phyloP scores from a whole-genome alignment of 345 rosid species.

The Carallia pectinifolia region DNA sequence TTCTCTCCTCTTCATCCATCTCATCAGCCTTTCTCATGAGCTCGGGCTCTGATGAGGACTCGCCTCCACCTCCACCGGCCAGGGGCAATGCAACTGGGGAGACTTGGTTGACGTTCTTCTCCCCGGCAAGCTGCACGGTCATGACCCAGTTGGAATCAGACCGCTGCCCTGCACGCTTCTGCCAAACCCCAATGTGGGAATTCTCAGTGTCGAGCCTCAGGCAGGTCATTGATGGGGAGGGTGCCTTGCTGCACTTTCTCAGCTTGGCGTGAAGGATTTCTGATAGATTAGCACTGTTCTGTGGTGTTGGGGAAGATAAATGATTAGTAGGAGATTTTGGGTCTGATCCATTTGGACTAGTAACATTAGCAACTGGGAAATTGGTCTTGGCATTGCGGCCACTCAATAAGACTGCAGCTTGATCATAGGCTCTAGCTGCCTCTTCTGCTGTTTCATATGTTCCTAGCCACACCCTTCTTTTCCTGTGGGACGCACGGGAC shows the following conservation, averaged over 20 bases:
- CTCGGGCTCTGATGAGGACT: constrained; percentile 8
- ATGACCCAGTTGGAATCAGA: constrained; percentile 72
- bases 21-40: constrained; percentile 26
- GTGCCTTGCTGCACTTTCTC: constrained; percentile 53
- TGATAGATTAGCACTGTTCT: constrained; percentile 33
- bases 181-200: constrained; percentile 82
- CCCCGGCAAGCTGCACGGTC: constrained; percentile 59
- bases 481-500: constrained; percentile 17
- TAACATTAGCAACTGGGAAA: constrained; percentile 22
- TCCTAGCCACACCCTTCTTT: constrained; percentile 44
- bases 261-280: constrained; percentile 59
- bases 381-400: constrained; percentile 46
- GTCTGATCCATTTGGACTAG: constrained; percentile 7
- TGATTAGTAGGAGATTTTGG: neutral
- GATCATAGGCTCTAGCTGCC: constrained; percentile 38
- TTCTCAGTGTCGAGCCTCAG: constrained; percentile 72
- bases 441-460: constrained; percentile 43
- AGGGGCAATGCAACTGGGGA: constrained; percentile 3
- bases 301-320: constrained; percentile 8
- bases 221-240: constrained; percentile 74
- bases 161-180: constrained; percentile 62
- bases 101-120: constrained; percentile 5
- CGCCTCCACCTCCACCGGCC: neutral
- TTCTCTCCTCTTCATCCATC: constrained; percentile 60
- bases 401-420: constrained; percentile 41